These are phyloP conservation scores for Arachnopeziza araneosa DNA, from an alignment of 2,329 filamentous ascomycete species.

Conservation along the genomic window DNA sequence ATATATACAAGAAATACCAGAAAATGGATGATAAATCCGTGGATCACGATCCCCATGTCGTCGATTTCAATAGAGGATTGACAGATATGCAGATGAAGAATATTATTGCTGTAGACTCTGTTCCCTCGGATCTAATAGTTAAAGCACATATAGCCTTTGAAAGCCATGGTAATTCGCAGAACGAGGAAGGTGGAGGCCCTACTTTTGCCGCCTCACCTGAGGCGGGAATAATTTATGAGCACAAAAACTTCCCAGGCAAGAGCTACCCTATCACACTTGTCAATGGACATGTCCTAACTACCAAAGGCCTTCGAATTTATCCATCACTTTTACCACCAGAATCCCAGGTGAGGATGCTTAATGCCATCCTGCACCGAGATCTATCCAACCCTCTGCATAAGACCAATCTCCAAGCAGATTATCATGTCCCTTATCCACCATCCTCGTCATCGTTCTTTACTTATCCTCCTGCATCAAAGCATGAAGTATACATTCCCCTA, in stretches of 20 bases:
- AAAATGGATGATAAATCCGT: slow-evolving; percentile 24
- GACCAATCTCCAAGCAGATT: slow-evolving; percentile 83
- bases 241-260: slow-evolving; percentile 28
- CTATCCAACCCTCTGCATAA: slow-evolving; percentile 68
- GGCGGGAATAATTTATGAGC: slow-evolving; percentile 27
- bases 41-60: slow-evolving; percentile 23
- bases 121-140: slow-evolving; percentile 21
- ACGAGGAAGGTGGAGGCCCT: slow-evolving; percentile 5
- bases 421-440: slow-evolving; percentile 56
- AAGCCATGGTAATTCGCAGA: neutral
- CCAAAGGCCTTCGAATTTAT: slow-evolving; percentile 55
- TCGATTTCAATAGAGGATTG: slow-evolving; percentile 28
- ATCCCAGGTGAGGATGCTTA: slow-evolving; percentile 67
- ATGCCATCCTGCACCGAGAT: slow-evolving; percentile 70
- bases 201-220: neutral
- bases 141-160: slow-evolving; percentile 19
- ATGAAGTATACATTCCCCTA: slow-evolving; percentile 57
- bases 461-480: slow-evolving; percentile 48
- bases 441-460: slow-evolving; percentile 45
- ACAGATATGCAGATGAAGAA: slow-evolving; percentile 22
- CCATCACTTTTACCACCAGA: slow-evolving; percentile 67
- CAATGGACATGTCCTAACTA: neutral
- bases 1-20: slow-evolving; percentile 30
- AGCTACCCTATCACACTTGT: neutral
- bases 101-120: slow-evolving; percentile 18